Conservation (phyloP, 1,284 basidiomycete genomes). For the Leccinum holopus region DNA sequence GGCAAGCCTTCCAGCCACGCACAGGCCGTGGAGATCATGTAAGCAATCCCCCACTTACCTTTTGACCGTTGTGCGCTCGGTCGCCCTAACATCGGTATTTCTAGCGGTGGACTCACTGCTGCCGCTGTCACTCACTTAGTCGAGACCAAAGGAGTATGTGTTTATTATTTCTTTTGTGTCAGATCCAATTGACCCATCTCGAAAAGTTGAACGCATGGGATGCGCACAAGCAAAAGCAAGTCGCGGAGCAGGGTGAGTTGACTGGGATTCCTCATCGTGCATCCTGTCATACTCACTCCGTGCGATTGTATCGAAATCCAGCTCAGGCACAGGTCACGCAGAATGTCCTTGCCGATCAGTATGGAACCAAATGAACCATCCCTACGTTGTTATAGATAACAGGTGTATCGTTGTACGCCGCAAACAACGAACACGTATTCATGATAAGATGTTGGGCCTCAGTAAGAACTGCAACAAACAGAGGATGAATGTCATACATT, state of each 20-base stretch:
- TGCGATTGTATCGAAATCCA: not conserved
- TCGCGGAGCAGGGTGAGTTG: slow-evolving; percentile 7
- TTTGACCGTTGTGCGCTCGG: not conserved
- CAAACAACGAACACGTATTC: not conserved
- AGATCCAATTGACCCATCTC: not conserved
- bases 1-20: slow-evolving; percentile 20
- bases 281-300: not conserved
- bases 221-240: not conserved
- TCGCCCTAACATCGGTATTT: not conserved
- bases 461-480: not conserved
- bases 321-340: not conserved
- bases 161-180: not conserved
- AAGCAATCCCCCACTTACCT: not conserved
- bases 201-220: slow-evolving; percentile 17
- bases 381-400: not conserved
- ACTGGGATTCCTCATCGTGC: not conserved
- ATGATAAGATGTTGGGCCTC: not conserved
- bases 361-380: slow-evolving; percentile 2
- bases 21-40: slow-evolving; percentile 19
- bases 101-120: slow-evolving; percentile 18
- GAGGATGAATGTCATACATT: too few species aligned
- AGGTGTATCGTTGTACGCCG: slow-evolving; percentile 1
- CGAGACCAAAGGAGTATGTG: slow-evolving; percentile 28
- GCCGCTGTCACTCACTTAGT: slow-evolving; percentile 10
- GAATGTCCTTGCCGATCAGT: not conserved